Evolutionary conservation across 139 green algal genomes (phyloP), one percentile per base, ranked within the genome.

Genomic region (Deuterostichococcus epilithicus): DNA sequence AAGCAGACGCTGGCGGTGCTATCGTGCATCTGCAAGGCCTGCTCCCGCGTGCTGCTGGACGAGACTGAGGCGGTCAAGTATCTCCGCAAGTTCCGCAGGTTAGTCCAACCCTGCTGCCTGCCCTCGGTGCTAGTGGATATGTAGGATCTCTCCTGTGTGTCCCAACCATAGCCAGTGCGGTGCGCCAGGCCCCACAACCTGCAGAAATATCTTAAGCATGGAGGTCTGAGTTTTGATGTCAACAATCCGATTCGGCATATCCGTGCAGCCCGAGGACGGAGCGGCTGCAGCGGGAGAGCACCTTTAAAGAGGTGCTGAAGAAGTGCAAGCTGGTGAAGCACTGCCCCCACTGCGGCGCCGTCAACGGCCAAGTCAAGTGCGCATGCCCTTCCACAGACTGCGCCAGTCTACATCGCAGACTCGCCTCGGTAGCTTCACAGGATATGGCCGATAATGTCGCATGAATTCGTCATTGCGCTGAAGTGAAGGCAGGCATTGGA

Each of bases 21-120:
- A 84, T 94, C 99, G 86, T 96, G 89, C 88, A 97, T 99, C 79
- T 99, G 96, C 90, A 99, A 99, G 87, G 85, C 58, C 37, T 99
- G 96, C 81, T 88, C 89, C 26, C 87, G 90, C n/a, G 84, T 99
- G 63, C 81, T 99, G 81, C 84, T 99, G 78, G 74, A 85, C 0
- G 90, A 93, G 15, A 84, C 92, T 39, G 92, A 98, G 75, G 78
- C 82, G 6, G 65, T 77, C 18, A 74, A 79, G 33, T 91, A 79
- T 76, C 82, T 92, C 70, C 87, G 78, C 86, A 77, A 35, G 73
- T 73, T 39, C 20, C 18, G 72, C 30, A 52, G 30, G 63, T 37
- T 60, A 26, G 13, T 26, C 45, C 45, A 13, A 60, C 45, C 45
- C 45, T 60, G 45, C 45, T 60, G 45, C 15, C 45, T 60, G 18